A percentile compares a stretch with the other conserved stretches of the same genome.
Evolutionary conservation across 2,329 filamentous ascomycete genomes (phyloP).

Genomic region (Pseudocercospora vitis): DNA sequence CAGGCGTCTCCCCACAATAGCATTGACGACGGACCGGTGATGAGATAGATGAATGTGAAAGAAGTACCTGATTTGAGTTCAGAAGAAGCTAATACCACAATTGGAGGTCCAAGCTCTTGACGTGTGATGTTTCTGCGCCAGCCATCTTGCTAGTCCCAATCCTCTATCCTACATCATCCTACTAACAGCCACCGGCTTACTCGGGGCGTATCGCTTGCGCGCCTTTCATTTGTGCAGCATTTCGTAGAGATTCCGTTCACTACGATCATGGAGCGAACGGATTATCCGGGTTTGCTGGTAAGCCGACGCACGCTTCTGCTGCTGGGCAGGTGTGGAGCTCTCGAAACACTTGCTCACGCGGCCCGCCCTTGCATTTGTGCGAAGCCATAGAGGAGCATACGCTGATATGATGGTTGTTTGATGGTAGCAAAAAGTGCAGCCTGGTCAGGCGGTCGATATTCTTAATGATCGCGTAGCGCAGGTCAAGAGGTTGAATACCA

Average conservation of each 20-base stretch:
- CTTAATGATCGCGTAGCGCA: conserved; percentile 85
- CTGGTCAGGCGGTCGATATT: conserved; percentile 74
- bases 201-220: conserved; percentile 7
- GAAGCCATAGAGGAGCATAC: conserved; percentile 29
- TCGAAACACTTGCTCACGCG: not conserved
- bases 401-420: not conserved
- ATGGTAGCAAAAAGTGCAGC: conserved; percentile 72
- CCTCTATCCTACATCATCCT: not conserved
- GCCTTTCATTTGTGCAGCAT: conserved; percentile 15
- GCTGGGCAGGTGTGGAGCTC: conserved; percentile 3
- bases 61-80: not conserved
- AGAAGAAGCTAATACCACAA: not conserved
- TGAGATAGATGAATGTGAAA: not conserved
- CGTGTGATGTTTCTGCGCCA: not conserved
- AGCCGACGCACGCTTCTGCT: conserved; percentile 42
- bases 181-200: conserved; percentile 1
- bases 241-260: not conserved
- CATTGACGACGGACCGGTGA: not conserved
- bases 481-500: conserved; percentile 80
- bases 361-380: conserved; percentile 7
- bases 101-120: too few relatives aligned
- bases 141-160: too few relatives aligned
- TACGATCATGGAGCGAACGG: conserved; percentile 66
- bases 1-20: not conserved
- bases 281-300: conserved; percentile 95